Base-by-base conservation (phyloP, 495 filamentous ascomycete species). In the Chaetomium cochliodes region DNA sequence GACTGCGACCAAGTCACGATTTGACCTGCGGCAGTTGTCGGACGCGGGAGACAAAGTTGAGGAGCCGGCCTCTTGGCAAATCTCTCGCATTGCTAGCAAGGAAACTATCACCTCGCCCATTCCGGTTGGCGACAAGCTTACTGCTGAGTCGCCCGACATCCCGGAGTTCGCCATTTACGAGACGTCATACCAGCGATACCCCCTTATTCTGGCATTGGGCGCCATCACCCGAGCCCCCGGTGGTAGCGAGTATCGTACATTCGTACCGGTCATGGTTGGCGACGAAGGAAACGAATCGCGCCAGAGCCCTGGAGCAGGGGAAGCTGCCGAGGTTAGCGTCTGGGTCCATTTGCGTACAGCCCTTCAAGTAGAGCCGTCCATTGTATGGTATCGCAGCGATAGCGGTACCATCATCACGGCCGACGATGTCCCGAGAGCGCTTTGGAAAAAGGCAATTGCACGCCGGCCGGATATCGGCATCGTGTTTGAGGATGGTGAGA, bases 171-270 rank as follows among this genome's bases (percentile, higher is more conserved):
- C 74, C 55, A 67, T 77, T 28, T 77, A 73, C 60, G 75, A 77
- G 65, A 77, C 75, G 0, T 76, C 75, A 5, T 77, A 77, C 67
- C 73, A 74, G 58, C 71, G 71, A 16, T 77, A 77, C 55, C 75
- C 72, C 0, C 71, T 77, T 0, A 65, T 77, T 18, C 51, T 76
- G 16, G 66, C 75, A 4, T 60, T 65, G 13, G 73, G 70, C 6
- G 67, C 53, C 46, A 77, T 77, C 59, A 75, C 74, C 22, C 63
- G 64, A 16, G 73, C 73, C n/a, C 73, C 70, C 12, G 72, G 72
- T 2, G 73, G 73, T 50, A 59, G 67, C 9, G 50, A 66, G 37
- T 68, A 69, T n/a, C 66, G 70, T 5, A 55, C 71, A 5, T 76
- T 77, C 55, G 54, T 69, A 1, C 69, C 75, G n/a, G 69, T 72